Evolutionary conservation across 148 eudicot genomes (phyloP).

Genomic region (Rheum nobile): DNA sequence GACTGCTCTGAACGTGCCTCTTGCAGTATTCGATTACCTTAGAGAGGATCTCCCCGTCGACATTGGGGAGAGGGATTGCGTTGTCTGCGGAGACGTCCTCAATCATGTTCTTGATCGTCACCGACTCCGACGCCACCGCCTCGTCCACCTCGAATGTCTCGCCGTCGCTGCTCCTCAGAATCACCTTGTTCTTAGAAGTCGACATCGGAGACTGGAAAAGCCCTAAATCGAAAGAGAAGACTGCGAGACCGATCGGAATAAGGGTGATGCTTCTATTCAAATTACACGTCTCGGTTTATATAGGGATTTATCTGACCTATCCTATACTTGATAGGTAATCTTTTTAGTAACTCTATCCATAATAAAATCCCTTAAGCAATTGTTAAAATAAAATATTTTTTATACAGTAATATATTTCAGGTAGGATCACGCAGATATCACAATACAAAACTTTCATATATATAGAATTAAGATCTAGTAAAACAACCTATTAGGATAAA

Average conservation of each 20-base stretch:
- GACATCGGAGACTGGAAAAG: neutral
- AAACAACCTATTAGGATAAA: too few relatives aligned
- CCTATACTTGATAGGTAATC: too few relatives aligned
- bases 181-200: neutral
- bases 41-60: neutral
- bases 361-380: too few relatives aligned
- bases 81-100: neutral
- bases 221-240: neutral
- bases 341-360: too few relatives aligned
- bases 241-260: neutral
- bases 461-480: too few relatives aligned
- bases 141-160: neutral
- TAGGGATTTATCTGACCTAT: neutral
- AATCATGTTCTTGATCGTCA: neutral
- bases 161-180: neutral
- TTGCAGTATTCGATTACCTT: neutral
- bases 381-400: too few relatives aligned
- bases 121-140: neutral
- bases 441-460: too few relatives aligned
- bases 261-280: neutral
- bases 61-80: neutral
- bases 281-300: neutral
- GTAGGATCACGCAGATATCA: too few relatives aligned
- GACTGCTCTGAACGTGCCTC: neutral
- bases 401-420: too few relatives aligned